Conservation (phyloP, 495 filamentous ascomycete genomes). For the Penicillium manginii region DNA sequence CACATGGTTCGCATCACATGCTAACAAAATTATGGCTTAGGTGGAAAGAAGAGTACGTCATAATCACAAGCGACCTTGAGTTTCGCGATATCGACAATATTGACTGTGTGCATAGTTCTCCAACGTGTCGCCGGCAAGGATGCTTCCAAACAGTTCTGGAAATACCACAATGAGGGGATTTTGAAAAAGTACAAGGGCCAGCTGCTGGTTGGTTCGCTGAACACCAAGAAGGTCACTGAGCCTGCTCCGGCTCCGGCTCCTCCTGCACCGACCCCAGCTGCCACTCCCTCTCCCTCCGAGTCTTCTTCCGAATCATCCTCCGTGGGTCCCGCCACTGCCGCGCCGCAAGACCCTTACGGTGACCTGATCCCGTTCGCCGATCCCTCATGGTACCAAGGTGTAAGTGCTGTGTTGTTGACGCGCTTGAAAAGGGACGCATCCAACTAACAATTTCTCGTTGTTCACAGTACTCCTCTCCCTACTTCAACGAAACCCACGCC, state of each 20-base stretch:
- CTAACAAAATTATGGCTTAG: constrained; percentile 37
- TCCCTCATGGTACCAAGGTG: constrained; percentile 94
- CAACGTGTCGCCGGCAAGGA: constrained; percentile 94
- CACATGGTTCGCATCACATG: constrained; percentile 15
- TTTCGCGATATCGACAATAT: constrained; percentile 25
- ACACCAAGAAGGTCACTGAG: constrained; percentile 73
- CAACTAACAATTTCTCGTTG: constrained; percentile 14
- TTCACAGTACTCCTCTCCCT: constrained; percentile 86
- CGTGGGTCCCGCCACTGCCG: constrained; percentile 43
- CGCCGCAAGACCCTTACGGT: constrained; percentile 83
- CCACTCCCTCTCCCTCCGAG: constrained; percentile 43
- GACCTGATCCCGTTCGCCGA: constrained; percentile 89
- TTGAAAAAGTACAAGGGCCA: constrained; percentile 92
- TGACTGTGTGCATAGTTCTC: constrained; percentile 59
- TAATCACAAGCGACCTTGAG: constrained; percentile 6
- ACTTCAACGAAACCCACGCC: constrained; percentile 91
- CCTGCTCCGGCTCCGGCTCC: constrained; percentile 55
- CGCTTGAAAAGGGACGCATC: not conserved
- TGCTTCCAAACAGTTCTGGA: constrained; percentile 98
- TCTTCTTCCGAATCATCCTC: constrained; percentile 41
- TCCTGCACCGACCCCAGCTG: constrained; percentile 30
- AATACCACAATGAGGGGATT: constrained; percentile 94
- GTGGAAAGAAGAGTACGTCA: constrained; percentile 89
- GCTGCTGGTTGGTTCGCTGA: constrained; percentile 87
- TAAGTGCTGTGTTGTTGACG: constrained; percentile 50